Conservation (phyloP, 768 basidiomycete genomes). For the Tricholoma terreum region DNA sequence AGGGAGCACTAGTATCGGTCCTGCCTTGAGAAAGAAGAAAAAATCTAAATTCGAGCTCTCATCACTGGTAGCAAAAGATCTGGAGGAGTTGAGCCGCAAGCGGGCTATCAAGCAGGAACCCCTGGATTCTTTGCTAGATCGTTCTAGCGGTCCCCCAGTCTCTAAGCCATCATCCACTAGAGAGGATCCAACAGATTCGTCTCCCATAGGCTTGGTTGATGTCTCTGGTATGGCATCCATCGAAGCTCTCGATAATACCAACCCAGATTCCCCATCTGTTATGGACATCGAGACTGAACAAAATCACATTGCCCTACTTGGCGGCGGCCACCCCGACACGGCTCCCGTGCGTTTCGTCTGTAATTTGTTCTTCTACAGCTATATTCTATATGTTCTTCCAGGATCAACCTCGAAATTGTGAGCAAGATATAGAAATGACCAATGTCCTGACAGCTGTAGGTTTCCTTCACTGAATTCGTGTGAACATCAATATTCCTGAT, state of each 20-base stretch:
- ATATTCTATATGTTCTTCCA: not conserved
- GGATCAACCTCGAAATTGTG: not conserved
- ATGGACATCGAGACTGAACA: not conserved
- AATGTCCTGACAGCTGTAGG: not conserved
- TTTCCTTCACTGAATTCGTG: not conserved
- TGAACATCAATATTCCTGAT: not conserved
- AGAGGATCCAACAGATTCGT: not conserved
- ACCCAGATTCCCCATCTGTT: not conserved
- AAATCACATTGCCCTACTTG: not conserved
- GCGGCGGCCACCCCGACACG: not conserved
- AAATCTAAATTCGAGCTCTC: conserved; percentile 7
- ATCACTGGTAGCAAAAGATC: conserved; percentile 12
- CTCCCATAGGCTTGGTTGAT: not conserved
- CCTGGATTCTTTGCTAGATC: not conserved
- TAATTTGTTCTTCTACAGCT: not conserved
- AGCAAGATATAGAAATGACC: not conserved
- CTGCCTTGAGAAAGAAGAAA: conserved; percentile 11
- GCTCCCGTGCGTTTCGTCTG: not conserved
- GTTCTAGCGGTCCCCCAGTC: not conserved
- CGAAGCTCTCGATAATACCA: not conserved
- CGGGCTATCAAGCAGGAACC: not conserved
- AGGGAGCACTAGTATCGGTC: not conserved
- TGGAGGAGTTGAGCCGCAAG: conserved; percentile 14
- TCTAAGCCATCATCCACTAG: not conserved
- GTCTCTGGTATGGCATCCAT: not conserved